Conservation (phyloP, 2,329 filamentous ascomycete genomes). For the Periconia sp. region DNA sequence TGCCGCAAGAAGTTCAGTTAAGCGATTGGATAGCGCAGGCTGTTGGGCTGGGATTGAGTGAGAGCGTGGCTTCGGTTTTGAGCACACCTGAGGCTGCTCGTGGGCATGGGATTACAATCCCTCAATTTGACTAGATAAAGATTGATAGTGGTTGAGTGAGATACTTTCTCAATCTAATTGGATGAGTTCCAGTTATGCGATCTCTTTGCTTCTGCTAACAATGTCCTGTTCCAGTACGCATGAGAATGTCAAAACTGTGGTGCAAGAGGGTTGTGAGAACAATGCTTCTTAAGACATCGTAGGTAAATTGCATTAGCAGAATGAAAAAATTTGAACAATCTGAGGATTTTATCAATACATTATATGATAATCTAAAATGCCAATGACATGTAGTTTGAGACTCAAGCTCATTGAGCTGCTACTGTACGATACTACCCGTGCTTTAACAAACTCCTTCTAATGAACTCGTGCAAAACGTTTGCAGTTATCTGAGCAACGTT, state of each 20-base stretch:
- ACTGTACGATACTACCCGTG: background rate
- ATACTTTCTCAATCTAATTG: too few species aligned
- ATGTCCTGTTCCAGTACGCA: too few species aligned
- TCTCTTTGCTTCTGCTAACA: too few species aligned
- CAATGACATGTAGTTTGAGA: background rate
- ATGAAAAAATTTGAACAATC: too few species aligned
- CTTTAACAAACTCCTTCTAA: background rate
- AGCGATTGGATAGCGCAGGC: slow-evolving; percentile 1
- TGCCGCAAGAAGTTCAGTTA: background rate
- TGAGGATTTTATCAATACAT: too few species aligned
- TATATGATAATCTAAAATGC: background rate
- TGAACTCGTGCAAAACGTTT: slow-evolving; percentile 12
- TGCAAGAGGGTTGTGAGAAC: too few species aligned
- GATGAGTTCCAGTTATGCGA: too few species aligned
- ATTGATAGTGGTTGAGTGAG: background rate
- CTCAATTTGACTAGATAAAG: background rate
- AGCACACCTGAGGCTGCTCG: slow-evolving; percentile 3
- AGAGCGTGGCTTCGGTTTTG: slow-evolving; percentile 3
- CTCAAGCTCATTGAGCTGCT: background rate
- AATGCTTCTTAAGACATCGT: too few species aligned
- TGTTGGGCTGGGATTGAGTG: background rate
- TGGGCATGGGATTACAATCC: slow-evolving; percentile 2
- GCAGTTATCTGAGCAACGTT: slow-evolving; percentile 12
- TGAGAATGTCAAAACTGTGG: too few species aligned
- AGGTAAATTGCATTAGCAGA: too few species aligned